Evolutionary conservation across 139 green algal genomes (phyloP).

Genomic region (Spirogloea muscicola): DNA sequence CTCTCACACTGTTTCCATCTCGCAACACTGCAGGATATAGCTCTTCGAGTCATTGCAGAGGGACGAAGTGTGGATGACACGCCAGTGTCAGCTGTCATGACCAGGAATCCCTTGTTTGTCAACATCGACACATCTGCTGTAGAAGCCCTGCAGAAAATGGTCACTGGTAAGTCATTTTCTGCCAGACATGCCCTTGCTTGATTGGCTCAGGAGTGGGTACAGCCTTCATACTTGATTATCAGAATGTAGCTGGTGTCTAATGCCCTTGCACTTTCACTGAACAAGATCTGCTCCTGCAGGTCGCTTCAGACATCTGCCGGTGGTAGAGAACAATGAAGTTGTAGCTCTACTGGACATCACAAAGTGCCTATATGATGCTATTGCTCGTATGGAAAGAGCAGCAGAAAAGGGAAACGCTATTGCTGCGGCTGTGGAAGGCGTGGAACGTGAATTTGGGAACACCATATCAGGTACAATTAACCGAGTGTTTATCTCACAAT

Average conservation of each 20-base stretch:
- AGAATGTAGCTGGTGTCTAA: background rate
- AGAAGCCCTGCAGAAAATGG: slow-evolving; percentile 48
- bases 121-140: slow-evolving; percentile 35
- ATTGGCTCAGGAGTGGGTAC: background rate
- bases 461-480: no score
- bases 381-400: slow-evolving; percentile 43
- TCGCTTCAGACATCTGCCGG: slow-evolving; percentile 47
- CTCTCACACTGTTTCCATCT: background rate
- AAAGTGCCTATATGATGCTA: slow-evolving; percentile 48
- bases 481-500: no score
- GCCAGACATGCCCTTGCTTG: background rate
- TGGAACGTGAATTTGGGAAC: slow-evolving; percentile 35
- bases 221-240: background rate
- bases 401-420: slow-evolving; percentile 43
- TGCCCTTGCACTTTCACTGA: background rate
- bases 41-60: slow-evolving; percentile 31
- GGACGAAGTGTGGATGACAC: slow-evolving; percentile 20
- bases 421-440: slow-evolving; percentile 24
- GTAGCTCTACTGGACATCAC: slow-evolving; percentile 48
- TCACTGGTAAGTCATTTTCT: slow-evolving; percentile 10
- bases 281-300: background rate
- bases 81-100: slow-evolving; percentile 42
- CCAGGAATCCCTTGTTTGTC: slow-evolving; percentile 25
- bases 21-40: slow-evolving; percentile 32
- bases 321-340: slow-evolving; percentile 45